Conservation (phyloP, 2,329 filamentous ascomycete species). For the Ceratocystis ficicola region DNA sequence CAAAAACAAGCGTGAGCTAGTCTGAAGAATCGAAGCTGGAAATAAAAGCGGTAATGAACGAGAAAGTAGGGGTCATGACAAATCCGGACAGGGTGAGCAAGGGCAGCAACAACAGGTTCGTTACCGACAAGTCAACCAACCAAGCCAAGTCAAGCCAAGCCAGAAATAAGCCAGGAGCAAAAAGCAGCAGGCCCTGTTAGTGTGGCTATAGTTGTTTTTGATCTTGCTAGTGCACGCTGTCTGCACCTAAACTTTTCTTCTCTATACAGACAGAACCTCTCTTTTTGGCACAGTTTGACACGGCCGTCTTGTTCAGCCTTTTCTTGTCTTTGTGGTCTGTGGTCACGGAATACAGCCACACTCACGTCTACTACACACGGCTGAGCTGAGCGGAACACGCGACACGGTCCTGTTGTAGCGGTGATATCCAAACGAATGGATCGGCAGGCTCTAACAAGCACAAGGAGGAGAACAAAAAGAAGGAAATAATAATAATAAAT, state of each 20-base stretch:
- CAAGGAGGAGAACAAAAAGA: conserved; percentile 23
- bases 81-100: neutral
- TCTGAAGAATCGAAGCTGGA: conserved; percentile 16
- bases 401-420: no score
- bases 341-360: conserved; percentile 21
- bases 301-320: conserved; percentile 19
- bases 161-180: no score
- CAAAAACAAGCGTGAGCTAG: neutral
- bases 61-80: conserved; percentile 6
- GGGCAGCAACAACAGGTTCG: neutral
- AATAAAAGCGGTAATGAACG: conserved; percentile 17
- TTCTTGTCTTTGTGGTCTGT: neutral
- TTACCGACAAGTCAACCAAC: neutral
- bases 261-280: neutral
- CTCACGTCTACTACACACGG: neutral
- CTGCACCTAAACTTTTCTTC: neutral
- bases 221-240: neutral
- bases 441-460: conserved; percentile 12
- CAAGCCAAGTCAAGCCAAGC: no score
- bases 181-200: no score
- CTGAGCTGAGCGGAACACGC: neutral
- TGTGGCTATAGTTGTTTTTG: neutral
- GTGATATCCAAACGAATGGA: neutral
- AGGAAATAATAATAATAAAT: conserved; percentile 19
- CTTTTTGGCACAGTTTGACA: neutral